These are phyloP conservation scores for Trichoderma sp. DNA, from an alignment of 2,329 filamentous ascomycete species.

Conservation along the genomic window DNA sequence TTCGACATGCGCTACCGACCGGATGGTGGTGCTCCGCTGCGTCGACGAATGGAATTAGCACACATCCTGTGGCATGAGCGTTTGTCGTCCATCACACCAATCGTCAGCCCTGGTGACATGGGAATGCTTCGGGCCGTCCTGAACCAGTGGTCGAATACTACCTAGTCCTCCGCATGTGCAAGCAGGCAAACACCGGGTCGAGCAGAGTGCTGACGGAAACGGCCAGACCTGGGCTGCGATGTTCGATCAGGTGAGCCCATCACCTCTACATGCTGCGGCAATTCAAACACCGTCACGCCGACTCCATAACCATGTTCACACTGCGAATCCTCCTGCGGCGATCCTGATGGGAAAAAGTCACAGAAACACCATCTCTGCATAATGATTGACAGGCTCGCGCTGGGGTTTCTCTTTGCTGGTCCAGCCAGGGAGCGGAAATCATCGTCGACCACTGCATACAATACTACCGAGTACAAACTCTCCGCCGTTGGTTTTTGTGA, in stretches of 20 bases:
- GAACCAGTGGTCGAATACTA: neutral
- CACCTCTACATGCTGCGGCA: too few relatives aligned
- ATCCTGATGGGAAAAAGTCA: too few relatives aligned
- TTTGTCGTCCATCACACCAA: conserved; percentile 9
- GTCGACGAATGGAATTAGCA: conserved; percentile 14
- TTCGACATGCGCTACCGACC: conserved; percentile 15
- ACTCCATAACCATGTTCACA: neutral
- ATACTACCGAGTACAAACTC: neutral
- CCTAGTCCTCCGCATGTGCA: neutral
- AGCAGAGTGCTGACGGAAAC: neutral
- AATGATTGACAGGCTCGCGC: neutral
- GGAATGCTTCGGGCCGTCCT: neutral
- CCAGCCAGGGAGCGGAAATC: neutral
- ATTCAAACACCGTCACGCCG: too few relatives aligned
- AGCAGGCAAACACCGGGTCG: too few relatives aligned
- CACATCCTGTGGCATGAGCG: neutral
- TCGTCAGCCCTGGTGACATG: neutral
- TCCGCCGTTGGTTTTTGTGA: neutral
- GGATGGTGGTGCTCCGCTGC: conserved; percentile 16
- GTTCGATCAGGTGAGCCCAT: too few relatives aligned
- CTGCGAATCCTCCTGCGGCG: too few relatives aligned
- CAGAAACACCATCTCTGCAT: neutral
- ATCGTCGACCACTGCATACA: neutral
- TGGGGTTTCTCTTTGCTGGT: neutral
- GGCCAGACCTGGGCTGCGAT: neutral